Conservation (phyloP, 192 early-diverging fungal genomes). For the Coemansia sp. region DNA sequence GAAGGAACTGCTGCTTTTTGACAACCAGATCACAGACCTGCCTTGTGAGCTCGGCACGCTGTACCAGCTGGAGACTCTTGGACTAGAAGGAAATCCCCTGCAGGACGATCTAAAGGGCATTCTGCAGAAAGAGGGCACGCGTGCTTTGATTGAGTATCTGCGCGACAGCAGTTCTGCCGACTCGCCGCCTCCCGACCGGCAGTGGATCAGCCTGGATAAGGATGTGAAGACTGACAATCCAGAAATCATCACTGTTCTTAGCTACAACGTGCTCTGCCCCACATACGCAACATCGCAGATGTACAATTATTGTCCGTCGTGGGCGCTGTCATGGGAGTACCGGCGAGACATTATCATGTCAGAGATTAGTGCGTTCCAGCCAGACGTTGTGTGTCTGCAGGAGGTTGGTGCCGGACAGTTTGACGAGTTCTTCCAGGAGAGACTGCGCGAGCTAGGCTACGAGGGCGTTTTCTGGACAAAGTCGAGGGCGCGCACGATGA, state of each 20-base stretch:
- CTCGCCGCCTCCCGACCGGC: constrained; percentile 78
- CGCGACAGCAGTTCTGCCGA: constrained; percentile 83
- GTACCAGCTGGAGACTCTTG: constrained; percentile 86
- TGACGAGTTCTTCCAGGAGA: constrained; percentile 83
- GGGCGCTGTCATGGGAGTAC: constrained; percentile 93
- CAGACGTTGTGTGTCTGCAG: constrained; percentile 94
- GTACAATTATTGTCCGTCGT: constrained; percentile 94
- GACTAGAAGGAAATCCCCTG: constrained; percentile 94
- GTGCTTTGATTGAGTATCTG: constrained; percentile 79
- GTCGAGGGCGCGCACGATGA: constrained; percentile 92
- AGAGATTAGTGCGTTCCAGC: constrained; percentile 82
- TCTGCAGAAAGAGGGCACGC: constrained; percentile 85
- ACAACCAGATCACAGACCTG: constrained; percentile 83
- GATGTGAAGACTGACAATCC: constrained; percentile 60
- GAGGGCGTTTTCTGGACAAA: constrained; percentile 94
- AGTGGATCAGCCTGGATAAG: constrained; percentile 88
- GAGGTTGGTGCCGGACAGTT: constrained; percentile 88
- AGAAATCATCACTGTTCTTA: constrained; percentile 87
- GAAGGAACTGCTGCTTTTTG: constrained; percentile 84
- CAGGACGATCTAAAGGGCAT: constrained; percentile 76
- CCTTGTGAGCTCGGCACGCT: constrained; percentile 89
- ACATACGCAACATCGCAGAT: constrained; percentile 85
- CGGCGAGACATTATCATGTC: constrained; percentile 84
- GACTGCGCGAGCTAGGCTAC: constrained; percentile 70
- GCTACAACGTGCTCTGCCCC: constrained; percentile 90